Conservation (phyloP, 2,329 filamentous ascomycete genomes). For the Trichoderma atroviride region DNA sequence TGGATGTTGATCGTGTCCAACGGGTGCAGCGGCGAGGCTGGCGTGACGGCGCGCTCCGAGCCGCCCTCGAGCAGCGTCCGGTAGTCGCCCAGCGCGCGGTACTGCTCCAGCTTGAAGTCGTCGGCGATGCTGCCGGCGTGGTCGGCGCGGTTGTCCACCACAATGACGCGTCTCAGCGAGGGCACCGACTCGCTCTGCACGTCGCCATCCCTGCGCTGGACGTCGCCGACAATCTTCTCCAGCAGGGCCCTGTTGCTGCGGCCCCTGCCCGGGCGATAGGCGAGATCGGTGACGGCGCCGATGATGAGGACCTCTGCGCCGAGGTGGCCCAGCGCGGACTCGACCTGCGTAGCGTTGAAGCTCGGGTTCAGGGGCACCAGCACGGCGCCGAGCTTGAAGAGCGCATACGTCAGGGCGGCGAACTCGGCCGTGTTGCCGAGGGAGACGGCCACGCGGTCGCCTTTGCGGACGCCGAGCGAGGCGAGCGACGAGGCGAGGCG, state of each 20-base stretch:
- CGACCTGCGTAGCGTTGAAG: slow-evolving; percentile 80
- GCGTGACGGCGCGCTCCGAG: slow-evolving; percentile 42
- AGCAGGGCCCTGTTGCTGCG: slow-evolving; percentile 57
- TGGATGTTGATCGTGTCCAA: slow-evolving; percentile 89
- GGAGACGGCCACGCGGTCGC: slow-evolving; percentile 82
- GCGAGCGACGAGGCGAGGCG: slow-evolving; percentile 70
- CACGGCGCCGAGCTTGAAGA: slow-evolving; percentile 93
- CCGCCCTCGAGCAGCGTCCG: slow-evolving; percentile 43
- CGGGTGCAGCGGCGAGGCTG: slow-evolving; percentile 53
- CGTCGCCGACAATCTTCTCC: slow-evolving; percentile 45
- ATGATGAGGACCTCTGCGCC: slow-evolving; percentile 75
- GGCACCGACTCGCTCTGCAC: slow-evolving; percentile 56
- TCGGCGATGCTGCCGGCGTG: slow-evolving; percentile 50
- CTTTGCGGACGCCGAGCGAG: slow-evolving; percentile 73
- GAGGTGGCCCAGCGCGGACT: slow-evolving; percentile 76
- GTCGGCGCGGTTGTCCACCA: slow-evolving; percentile 73
- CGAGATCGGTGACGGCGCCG: slow-evolving; percentile 82
- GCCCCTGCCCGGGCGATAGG: slow-evolving; percentile 61
- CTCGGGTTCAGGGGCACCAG: slow-evolving; percentile 91
- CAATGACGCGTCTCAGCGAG: slow-evolving; percentile 68
- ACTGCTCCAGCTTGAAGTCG: slow-evolving; percentile 48
- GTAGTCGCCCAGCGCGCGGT: slow-evolving; percentile 51
- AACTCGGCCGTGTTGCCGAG: slow-evolving; percentile 85
- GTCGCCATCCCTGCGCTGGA: slow-evolving; percentile 33
- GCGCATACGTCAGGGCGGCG: slow-evolving; percentile 80